phyloP scores from a whole-genome alignment of 2,329 filamentous ascomycete species.

The Exophiala calicioides region DNA sequence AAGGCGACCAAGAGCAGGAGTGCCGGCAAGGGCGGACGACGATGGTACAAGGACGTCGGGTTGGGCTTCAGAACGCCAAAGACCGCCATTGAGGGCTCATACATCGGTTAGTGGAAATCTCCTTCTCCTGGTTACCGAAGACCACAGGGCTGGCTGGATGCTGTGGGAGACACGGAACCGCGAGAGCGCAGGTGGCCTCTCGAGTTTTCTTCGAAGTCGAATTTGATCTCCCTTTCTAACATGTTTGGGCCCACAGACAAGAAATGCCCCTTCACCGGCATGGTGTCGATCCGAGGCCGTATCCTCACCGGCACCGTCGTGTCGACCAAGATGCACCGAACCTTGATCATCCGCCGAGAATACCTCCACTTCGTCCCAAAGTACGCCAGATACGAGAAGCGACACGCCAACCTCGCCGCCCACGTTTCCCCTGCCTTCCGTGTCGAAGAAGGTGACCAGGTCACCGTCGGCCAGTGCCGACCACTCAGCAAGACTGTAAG shows the following conservation, averaged over 20 bases:
- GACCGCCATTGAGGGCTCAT: conserved; percentile 96
- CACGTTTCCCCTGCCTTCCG: conserved; percentile 99
- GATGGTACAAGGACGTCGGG: conserved; percentile 99
- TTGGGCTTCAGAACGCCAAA: conserved; percentile 98
- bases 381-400: conserved; percentile 99
- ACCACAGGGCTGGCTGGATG: no score
- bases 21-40: conserved; percentile 87
- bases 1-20: conserved; percentile 77
- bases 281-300: conserved; percentile 99
- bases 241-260: conserved; percentile 68
- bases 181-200: no score
- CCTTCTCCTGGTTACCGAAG: no score
- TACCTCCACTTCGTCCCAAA: conserved; percentile 99
- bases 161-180: no score
- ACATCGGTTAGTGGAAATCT: conserved; percentile 77
- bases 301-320: conserved; percentile 99
- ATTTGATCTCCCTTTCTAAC: conserved; percentile 30
- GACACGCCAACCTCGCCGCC: conserved; percentile 99
- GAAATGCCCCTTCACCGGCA: conserved; percentile 99
- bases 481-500: conserved; percentile 99
- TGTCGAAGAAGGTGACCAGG: conserved; percentile 99
- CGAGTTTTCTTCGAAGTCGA: not conserved
- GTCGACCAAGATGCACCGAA: conserved; percentile 99
- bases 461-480: conserved; percentile 99
- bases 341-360: conserved; percentile 98